Conservation (phyloP, 371 early-diverging fungal genomes). For the Mortierella sp. region DNA sequence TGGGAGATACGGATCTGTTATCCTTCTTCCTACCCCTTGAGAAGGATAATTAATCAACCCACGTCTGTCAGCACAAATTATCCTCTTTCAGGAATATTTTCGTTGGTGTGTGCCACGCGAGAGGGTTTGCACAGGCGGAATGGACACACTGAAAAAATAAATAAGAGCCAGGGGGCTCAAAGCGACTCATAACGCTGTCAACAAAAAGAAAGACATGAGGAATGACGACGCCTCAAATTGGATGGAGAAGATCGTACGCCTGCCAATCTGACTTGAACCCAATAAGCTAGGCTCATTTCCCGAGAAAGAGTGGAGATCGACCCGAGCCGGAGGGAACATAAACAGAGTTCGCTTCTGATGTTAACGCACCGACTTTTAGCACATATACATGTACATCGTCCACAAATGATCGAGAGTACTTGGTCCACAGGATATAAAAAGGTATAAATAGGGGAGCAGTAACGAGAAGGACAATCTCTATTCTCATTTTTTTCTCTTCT, state of each 20-base stretch:
- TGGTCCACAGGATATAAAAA: neutral
- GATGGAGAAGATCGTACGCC: neutral
- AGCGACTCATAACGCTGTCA: neutral
- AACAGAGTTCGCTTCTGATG: neutral
- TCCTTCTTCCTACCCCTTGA: neutral
- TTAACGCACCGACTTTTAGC: neutral
- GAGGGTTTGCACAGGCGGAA: neutral
- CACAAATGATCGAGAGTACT: neutral
- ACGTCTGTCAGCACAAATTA: neutral
- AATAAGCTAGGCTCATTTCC: neutral
- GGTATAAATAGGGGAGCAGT: neutral
- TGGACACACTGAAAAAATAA: neutral
- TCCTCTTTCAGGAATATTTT: neutral
- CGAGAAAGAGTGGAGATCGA: neutral
- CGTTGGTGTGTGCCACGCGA: neutral
- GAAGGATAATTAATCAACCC: neutral
- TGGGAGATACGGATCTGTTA: too few species aligned
- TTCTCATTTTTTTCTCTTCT: neutral
- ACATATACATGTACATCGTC: neutral
- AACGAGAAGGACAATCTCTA: neutral
- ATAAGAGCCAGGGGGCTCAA: neutral
- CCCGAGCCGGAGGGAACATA: slow-evolving; percentile 8
- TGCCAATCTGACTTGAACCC: neutral
- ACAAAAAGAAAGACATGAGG: neutral
- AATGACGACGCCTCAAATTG: neutral